phyloP scores from a whole-genome alignment of 257 asterid genomes.

The Phtheirospermum japonicum region DNA sequence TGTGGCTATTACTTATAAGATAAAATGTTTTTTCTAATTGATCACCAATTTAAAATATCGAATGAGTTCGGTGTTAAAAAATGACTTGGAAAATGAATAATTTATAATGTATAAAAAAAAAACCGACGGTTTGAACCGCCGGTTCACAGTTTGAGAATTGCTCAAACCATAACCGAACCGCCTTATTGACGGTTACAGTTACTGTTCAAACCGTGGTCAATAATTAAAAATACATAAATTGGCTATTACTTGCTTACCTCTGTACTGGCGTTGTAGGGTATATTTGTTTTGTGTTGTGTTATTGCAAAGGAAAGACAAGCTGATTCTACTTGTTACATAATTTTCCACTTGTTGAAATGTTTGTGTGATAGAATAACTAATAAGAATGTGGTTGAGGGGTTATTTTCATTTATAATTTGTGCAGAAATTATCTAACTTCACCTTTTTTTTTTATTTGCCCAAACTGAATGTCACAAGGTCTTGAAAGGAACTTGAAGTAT shows the following conservation, averaged over 20 bases:
- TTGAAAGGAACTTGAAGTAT: slow-evolving; percentile 17
- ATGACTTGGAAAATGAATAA: no score
- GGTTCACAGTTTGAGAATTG: no score
- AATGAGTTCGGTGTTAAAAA: no score
- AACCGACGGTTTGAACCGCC: no score
- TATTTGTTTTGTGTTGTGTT: slow-evolving; percentile 22
- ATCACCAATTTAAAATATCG: no score
- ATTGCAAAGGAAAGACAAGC: slow-evolving; percentile 67
- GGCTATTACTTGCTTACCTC: slow-evolving; percentile 51
- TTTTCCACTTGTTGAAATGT: slow-evolving; percentile 18
- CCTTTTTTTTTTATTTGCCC: slow-evolving; percentile 3
- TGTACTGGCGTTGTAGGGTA: slow-evolving; percentile 27
- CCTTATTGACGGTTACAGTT: no score
- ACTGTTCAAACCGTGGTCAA: no score
- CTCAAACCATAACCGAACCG: no score
- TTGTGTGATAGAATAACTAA: slow-evolving; percentile 6
- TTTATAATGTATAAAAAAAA: no score
- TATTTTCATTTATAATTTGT: slow-evolving; percentile 40
- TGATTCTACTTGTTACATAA: slow-evolving; percentile 37
- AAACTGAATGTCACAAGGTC: slow-evolving; percentile 5
- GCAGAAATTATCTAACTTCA: slow-evolving; percentile 3
- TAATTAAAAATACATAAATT: neutral
- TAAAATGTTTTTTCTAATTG: no score
- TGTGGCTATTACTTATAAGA: no score
- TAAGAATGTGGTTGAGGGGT: slow-evolving; percentile 43